Percentiles rank a stretch among this genome's conserved stretches.
These are phyloP conservation scores for Colletotrichum godetiae DNA, from an alignment of 2,329 filamentous ascomycete species.

Conservation along the genomic window DNA sequence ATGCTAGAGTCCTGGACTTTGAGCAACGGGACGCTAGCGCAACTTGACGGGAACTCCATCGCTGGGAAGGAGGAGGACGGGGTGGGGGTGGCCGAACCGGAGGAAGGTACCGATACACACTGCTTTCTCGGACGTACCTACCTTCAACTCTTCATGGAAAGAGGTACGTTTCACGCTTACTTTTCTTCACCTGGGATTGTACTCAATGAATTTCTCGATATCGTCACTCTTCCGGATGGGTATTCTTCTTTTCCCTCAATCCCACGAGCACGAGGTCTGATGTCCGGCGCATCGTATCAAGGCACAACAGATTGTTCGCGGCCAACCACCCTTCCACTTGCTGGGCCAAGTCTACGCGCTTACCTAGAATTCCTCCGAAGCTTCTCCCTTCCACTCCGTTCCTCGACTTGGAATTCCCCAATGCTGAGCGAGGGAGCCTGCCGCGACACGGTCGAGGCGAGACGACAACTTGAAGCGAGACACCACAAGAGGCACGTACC, in stretches of 20 bases:
- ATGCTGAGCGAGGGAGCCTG: constrained; percentile 19
- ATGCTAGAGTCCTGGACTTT: neutral
- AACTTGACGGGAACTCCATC: constrained; percentile 5
- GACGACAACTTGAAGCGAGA: constrained; percentile 32
- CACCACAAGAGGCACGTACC: constrained; percentile 25
- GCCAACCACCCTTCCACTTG: neutral
- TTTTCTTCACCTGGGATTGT: neutral
- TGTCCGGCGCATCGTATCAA: neutral
- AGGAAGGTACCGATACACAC: constrained; percentile 1
- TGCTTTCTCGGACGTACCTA: neutral
- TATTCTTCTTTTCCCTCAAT: neutral
- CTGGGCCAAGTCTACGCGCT: neutral
- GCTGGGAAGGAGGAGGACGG: constrained; percentile 10
- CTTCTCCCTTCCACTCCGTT: constrained; percentile 11
- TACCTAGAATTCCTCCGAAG: constrained; percentile 1
- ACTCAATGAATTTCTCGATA: neutral
- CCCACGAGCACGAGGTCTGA: neutral
- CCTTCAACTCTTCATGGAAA: neutral
- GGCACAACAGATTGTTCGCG: neutral
- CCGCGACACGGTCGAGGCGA: constrained; percentile 13
- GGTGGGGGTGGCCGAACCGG: constrained; percentile 25
- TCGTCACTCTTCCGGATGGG: neutral
- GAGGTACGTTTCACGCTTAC: neutral
- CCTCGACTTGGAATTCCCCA: constrained; percentile 1
- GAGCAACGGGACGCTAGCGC: constrained; percentile 17